phyloP scores from a whole-genome alignment of 306 rosid genomes.

The Hippophae tibetana region DNA sequence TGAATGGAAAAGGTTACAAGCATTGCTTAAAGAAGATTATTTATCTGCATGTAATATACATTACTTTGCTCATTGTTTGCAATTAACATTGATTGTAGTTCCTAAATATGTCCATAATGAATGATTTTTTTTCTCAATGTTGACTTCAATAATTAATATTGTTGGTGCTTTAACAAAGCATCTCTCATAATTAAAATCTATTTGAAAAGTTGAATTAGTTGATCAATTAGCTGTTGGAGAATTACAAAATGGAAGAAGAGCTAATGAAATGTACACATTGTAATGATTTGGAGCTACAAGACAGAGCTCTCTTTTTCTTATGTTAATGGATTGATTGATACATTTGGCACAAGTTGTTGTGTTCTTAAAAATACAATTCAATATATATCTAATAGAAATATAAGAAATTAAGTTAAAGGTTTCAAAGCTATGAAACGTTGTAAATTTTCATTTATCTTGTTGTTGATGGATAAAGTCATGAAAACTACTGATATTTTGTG shows the following conservation, averaged over 20 bases:
- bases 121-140: not conserved
- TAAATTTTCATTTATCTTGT: not conserved
- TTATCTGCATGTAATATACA: slow-evolving; percentile 1
- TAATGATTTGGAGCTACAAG: not conserved
- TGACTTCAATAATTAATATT: not conserved
- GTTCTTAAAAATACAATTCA: no score
- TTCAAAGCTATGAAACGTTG: not conserved
- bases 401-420: not conserved
- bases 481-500: not conserved
- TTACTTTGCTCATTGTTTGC: slow-evolving; percentile 2
- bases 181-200: not conserved
- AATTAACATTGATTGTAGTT: not conserved
- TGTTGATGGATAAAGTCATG: not conserved
- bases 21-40: not conserved
- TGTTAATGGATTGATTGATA: no score
- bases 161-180: not conserved
- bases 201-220: not conserved
- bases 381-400: no score
- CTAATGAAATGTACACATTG: not conserved
- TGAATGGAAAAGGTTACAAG: not conserved
- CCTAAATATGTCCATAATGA: not conserved
- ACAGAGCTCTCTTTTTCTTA: not conserved
- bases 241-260: not conserved
- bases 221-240: not conserved
- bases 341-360: no score